phyloP scores from a whole-genome alignment of 169 alveolate genomes.

The Eimeria praecox region DNA sequence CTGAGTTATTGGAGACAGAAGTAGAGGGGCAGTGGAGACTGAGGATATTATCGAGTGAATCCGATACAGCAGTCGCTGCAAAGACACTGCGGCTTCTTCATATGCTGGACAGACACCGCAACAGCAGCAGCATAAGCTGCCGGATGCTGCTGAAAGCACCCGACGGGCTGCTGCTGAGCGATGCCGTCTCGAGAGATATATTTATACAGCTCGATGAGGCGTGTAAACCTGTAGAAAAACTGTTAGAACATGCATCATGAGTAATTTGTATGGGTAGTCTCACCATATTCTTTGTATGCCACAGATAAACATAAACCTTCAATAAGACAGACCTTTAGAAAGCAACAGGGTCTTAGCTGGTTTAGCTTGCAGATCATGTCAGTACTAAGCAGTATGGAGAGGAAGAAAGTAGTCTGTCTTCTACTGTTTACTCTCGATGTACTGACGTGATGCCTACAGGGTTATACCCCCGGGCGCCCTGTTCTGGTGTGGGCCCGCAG shows the following conservation, averaged over 20 bases:
- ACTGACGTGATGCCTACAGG: not conserved
- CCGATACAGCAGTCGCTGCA: not conserved
- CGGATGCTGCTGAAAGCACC: constrained; percentile 37
- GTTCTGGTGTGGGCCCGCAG: too few species aligned
- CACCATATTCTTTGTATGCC: not conserved
- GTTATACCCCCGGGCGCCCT: not conserved
- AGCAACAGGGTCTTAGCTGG: not conserved
- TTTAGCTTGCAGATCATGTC: not conserved
- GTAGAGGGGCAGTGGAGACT: not conserved
- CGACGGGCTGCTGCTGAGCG: constrained; percentile 51
- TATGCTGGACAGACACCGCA: not conserved
- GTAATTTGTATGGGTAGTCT: not conserved
- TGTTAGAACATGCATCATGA: not conserved
- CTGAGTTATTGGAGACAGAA: not conserved
- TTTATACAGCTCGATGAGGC: constrained; percentile 10
- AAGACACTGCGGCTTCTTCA: constrained; percentile 27
- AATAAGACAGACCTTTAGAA: not conserved
- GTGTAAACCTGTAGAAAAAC: not conserved
- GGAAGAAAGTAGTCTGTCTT: not conserved
- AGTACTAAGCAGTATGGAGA: not conserved
- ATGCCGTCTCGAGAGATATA: constrained; percentile 37
- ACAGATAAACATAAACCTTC: not conserved
- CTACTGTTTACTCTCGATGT: not conserved
- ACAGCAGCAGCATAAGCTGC: constrained; percentile 35
- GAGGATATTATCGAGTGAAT: not conserved